Conservation (phyloP, 2,329 filamentous ascomycete species). For the Stylonectria norvegica region DNA sequence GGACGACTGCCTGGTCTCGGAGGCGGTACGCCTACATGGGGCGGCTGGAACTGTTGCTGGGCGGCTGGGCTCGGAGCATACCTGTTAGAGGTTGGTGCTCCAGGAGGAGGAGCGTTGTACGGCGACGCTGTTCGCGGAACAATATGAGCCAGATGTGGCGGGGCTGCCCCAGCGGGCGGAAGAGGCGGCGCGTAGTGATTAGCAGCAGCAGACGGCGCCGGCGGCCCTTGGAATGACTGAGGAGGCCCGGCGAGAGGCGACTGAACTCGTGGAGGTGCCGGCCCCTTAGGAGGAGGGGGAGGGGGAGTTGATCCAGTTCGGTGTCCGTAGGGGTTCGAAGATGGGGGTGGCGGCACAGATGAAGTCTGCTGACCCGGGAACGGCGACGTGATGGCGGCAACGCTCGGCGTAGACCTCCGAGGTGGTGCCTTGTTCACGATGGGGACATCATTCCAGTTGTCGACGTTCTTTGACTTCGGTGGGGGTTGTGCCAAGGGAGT, state of each 20-base stretch:
- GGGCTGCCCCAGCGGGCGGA: constrained; percentile 62
- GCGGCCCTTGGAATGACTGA: constrained; percentile 41
- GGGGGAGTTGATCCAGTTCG: constrained; percentile 67
- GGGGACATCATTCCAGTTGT: constrained; percentile 94
- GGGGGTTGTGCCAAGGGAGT: constrained; percentile 68
- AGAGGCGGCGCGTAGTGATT: constrained; percentile 48
- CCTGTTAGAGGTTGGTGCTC: constrained; percentile 66
- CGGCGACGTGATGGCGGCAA: constrained; percentile 67
- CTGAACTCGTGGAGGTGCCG: constrained; percentile 64
- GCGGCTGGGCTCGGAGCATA: constrained; percentile 67
- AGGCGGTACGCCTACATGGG: constrained; percentile 37
- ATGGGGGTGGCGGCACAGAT: constrained; percentile 54
- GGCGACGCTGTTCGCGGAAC: constrained; percentile 76
- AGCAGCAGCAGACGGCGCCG: constrained; percentile 62
- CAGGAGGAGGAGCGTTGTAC: constrained; percentile 75
- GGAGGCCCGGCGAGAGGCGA: constrained; percentile 65
- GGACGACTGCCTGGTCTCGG: constrained; percentile 42
- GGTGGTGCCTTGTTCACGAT: constrained; percentile 70
- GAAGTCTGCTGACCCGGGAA: constrained; percentile 64
- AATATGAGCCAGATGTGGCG: constrained; percentile 53
- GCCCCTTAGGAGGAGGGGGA: constrained; percentile 80
- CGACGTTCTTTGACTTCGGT: constrained; percentile 66
- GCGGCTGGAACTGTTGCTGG: constrained; percentile 48
- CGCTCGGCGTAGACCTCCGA: constrained; percentile 70
- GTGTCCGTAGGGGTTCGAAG: constrained; percentile 52